A percentile compares a stretch with the other conserved stretches of the same genome.
These are phyloP conservation scores for Neurospora sublineolata DNA, from an alignment of 495 filamentous ascomycete genomes.

Conservation along the genomic window DNA sequence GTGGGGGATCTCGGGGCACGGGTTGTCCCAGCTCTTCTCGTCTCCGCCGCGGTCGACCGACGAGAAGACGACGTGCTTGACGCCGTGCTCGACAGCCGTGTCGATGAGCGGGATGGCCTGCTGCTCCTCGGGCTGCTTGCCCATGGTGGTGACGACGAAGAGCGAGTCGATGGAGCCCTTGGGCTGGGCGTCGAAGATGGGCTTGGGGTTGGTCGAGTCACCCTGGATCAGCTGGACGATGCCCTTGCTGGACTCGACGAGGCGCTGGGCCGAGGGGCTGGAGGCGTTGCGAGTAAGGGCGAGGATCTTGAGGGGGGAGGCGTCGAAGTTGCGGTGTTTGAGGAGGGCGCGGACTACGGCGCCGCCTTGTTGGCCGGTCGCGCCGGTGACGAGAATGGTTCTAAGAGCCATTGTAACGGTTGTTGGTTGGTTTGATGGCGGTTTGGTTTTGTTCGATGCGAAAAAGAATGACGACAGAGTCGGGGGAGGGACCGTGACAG, in stretches of 20 bases:
- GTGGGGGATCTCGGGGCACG: constrained; percentile 46
- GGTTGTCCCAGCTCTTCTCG: constrained; percentile 36
- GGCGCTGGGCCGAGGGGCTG: constrained; percentile 41
- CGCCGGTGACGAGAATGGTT: constrained; percentile 45
- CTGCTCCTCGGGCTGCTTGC: constrained; percentile 35
- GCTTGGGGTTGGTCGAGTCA: constrained; percentile 37
- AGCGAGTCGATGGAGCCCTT: constrained; percentile 31
- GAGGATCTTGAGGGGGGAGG: constrained; percentile 44
- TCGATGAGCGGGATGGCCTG: constrained; percentile 57
- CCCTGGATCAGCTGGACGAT: constrained; percentile 45
- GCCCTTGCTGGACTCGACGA: constrained; percentile 25
- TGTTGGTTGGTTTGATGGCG: background rate
- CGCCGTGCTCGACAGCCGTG: constrained; percentile 34
- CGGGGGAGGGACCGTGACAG: background rate
- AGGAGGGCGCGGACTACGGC: constrained; percentile 48
- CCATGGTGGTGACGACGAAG: constrained; percentile 39
- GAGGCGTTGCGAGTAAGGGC: constrained; percentile 54
- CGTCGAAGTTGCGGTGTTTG: constrained; percentile 13
- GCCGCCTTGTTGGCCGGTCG: constrained; percentile 63
- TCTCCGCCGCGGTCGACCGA: constrained; percentile 59
- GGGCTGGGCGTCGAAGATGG: constrained; percentile 41
- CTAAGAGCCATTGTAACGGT: constrained; percentile 6
- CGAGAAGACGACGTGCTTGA: constrained; percentile 50
- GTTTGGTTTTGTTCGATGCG: background rate
- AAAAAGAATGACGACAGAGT: background rate